Base-by-base conservation (phyloP, 2,329 filamentous ascomycete species). In the Claviceps citrina region DNA sequence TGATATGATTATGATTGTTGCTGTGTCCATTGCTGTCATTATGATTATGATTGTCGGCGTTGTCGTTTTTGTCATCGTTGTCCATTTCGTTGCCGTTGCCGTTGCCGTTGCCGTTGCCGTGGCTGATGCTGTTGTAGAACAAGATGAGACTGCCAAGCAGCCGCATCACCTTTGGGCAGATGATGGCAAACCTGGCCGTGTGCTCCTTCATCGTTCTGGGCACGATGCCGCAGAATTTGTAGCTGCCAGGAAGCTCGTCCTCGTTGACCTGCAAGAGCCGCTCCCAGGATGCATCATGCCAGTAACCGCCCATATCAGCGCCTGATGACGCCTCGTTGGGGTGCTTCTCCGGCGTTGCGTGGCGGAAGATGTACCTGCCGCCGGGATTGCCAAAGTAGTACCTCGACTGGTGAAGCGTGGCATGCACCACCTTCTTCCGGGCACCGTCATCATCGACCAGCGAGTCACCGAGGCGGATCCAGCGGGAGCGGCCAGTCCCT, bases 341-440 rank as follows among this genome's bases (percentile, higher is more conserved):
- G 22, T 5, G 22, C 8, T 24, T 5, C 15, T 22, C 32, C 3
- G 13, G 5, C 8, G 12, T 6, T 5, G 12, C 9, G 34, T 49
- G 53, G n/a, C 39, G 47, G 32, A 59, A 55, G 37, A 59, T 51
- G 27, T 49, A 56, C 16, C 48, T 47, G 18, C 55, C 53, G 1
- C 44, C 46, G 2, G 13, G 0, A 24, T 51, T 47, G 3, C 51
- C 50, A 13, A 51, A 43, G 39, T 55, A 58, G 38, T 50, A 54
- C 18, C 39, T 36, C 5, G 43, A 41, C 24, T 13, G 13, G 1
- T 19, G 18, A 8, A 49, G 35, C 7, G 26, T 33, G 3, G 5
- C 41, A n/a, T 30, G 9, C 12, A 46, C 40, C 1, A 9, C 5
- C 9, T 26, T 5, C 20, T 42, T 39, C 3, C 13, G 15, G 15